A percentile compares a stretch with the other conserved stretches of the same genome.
These are phyloP conservation scores for Entrophospora sp. DNA, from an alignment of 192 early-diverging fungal species.

Conservation along the genomic window DNA sequence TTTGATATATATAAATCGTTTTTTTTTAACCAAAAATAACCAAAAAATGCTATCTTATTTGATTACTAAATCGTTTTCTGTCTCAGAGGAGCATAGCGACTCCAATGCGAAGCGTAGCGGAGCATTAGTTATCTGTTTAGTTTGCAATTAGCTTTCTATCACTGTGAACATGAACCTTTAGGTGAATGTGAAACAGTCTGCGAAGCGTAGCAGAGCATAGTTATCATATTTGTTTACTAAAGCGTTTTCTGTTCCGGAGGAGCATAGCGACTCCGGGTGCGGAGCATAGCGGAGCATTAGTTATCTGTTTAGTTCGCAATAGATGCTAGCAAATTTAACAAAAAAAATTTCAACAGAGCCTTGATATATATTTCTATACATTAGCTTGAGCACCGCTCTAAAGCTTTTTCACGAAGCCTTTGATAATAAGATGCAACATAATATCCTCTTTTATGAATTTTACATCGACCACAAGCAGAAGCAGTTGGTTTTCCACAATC, in stretches of 20 bases:
- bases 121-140: not conserved
- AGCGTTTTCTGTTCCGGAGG: not conserved
- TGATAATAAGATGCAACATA: constrained; percentile 13
- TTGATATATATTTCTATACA: not conserved
- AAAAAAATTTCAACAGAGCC: not conserved
- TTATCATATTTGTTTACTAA: too few species aligned
- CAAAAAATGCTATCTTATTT: too few species aligned
- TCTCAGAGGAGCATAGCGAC: not conserved
- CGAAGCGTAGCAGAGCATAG: too few species aligned
- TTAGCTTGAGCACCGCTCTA: not conserved
- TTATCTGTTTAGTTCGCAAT: constrained; percentile 8
- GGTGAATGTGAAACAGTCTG: too few species aligned
- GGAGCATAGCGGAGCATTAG: too few species aligned
- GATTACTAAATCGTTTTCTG: too few species aligned
- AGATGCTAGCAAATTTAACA: not conserved
- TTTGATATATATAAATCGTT: not conserved
- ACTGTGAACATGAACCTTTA: too few species aligned
- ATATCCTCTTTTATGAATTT: constrained; percentile 10
- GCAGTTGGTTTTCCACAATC: too few species aligned
- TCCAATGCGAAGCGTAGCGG: too few species aligned
- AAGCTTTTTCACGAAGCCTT: constrained; percentile 11
- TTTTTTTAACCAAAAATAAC: too few species aligned
- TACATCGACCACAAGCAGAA: constrained; percentile 4
- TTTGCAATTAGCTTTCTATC: too few species aligned
- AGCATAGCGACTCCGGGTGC: constrained; percentile 1